Evolutionary conservation across 2,329 filamentous ascomycete genomes (phyloP).

Genomic region (Cordyceps pruinosa): DNA sequence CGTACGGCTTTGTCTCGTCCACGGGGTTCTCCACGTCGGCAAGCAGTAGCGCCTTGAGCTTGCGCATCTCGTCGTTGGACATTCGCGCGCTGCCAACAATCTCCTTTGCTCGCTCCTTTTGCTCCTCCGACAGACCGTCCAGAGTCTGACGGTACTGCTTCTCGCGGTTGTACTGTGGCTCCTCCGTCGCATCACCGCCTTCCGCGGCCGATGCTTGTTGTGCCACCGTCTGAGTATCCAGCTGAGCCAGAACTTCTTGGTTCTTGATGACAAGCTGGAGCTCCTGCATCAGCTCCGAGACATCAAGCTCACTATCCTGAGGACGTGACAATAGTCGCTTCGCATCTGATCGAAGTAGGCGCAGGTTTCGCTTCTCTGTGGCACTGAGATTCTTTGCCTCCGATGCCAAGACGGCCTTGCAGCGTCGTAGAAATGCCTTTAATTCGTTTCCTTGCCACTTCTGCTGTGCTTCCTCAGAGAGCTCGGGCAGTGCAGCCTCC

Average conservation of each 20-base stretch:
- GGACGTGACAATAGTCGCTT: slow-evolving; percentile 49
- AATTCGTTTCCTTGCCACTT: slow-evolving; percentile 1
- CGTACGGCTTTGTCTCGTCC: slow-evolving; percentile 74
- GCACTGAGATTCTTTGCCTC: slow-evolving; percentile 34
- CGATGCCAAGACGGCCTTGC: slow-evolving; percentile 14
- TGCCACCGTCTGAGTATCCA: slow-evolving; percentile 13
- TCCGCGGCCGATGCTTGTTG: not conserved
- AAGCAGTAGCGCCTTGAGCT: slow-evolving; percentile 51
- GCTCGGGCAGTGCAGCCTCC: slow-evolving; percentile 7
- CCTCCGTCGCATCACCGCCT: not conserved
- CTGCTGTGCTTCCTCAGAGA: slow-evolving; percentile 1
- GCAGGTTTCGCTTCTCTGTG: slow-evolving; percentile 69
- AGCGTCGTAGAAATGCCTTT: not conserved
- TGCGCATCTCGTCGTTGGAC: slow-evolving; percentile 43
- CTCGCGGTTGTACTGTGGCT: slow-evolving; percentile 21
- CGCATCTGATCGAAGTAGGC: slow-evolving; percentile 61
- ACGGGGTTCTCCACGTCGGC: slow-evolving; percentile 67
- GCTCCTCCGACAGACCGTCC: slow-evolving; percentile 26
- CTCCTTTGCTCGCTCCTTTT: slow-evolving; percentile 26
- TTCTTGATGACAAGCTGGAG: slow-evolving; percentile 28
- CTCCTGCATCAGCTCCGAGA: slow-evolving; percentile 25
- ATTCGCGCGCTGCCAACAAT: slow-evolving; percentile 28
- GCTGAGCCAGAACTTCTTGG: slow-evolving; percentile 24
- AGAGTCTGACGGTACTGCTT: slow-evolving; percentile 29
- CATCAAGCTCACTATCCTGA: slow-evolving; percentile 24